Percentiles rank a stretch among this genome's conserved stretches.
Conservation (phyloP, 2,329 filamentous ascomycete species). For the Sporothrix pseudoabietina region DNA sequence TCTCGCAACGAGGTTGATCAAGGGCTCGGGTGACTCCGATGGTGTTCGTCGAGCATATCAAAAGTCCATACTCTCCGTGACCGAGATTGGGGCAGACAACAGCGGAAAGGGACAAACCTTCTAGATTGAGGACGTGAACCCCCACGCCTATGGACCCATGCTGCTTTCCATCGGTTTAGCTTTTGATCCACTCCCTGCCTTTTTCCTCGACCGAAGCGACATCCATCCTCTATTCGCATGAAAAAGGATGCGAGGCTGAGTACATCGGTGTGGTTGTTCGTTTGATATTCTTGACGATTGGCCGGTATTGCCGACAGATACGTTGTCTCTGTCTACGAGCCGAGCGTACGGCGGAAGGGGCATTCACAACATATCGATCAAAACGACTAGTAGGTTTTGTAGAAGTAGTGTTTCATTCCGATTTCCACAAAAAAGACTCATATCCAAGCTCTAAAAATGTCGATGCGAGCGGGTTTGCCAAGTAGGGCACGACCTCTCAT, state of each 20-base stretch:
- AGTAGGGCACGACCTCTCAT: not conserved
- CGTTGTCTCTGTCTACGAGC: not conserved
- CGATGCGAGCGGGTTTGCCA: not conserved
- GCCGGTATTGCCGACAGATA: not conserved
- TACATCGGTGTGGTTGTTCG: not conserved
- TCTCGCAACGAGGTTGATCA: not conserved
- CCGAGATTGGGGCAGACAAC: not conserved
- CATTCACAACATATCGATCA: not conserved
- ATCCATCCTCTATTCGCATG: not conserved
- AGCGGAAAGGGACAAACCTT: not conserved
- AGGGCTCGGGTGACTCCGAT: not conserved
- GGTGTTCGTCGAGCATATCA: not conserved
- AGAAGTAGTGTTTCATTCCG: conserved; percentile 14
- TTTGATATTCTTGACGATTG: not conserved
- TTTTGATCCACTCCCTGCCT: not conserved
- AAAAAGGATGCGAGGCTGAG: conserved; percentile 3
- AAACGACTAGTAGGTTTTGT: not conserved
- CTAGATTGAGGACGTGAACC: not conserved
- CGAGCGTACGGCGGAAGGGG: not conserved
- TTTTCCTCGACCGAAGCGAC: not conserved
- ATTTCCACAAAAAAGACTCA: conserved; percentile 1
- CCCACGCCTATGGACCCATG: not conserved
- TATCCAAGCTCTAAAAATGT: conserved; percentile 18
- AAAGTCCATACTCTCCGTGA: not conserved
- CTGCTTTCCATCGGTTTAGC: not conserved